phyloP scores from a whole-genome alignment of 179 eudicot species.

The Silene noctiflora region DNA sequence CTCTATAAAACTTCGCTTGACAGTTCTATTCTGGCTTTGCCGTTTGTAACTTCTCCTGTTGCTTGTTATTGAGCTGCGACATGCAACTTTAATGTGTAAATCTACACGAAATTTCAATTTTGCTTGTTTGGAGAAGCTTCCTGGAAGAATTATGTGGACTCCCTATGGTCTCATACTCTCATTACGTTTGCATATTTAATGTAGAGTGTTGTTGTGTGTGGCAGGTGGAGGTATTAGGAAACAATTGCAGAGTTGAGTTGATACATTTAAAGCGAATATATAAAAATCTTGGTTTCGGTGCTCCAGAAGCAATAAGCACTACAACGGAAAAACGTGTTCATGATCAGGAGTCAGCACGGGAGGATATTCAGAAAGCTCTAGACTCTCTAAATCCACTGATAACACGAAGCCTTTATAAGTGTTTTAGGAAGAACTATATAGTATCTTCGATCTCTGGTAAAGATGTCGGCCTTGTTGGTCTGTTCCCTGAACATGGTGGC shows the following conservation, averaged over 20 bases:
- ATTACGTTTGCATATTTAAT: not conserved
- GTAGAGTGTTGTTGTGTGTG: constrained; percentile 10
- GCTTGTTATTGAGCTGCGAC: too few species aligned
- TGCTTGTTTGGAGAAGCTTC: too few species aligned
- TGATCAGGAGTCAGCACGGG: constrained; percentile 27
- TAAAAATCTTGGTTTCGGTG: constrained; percentile 39
- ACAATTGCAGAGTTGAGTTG: constrained; percentile 57
- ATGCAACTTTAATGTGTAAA: too few species aligned
- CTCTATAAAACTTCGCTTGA: too few species aligned
- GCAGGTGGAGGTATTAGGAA: constrained; percentile 62
- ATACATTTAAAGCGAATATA: constrained; percentile 42
- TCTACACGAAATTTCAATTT: too few species aligned
- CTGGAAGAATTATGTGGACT: not conserved
- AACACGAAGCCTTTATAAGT: constrained; percentile 47
- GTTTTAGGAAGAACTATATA: constrained; percentile 44
- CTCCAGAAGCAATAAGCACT: constrained; percentile 18
- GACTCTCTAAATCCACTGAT: constrained; percentile 37
- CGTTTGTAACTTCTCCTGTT: too few species aligned
- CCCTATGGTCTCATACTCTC: not conserved
- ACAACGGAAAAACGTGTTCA: constrained; percentile 15
- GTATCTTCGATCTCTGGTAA: constrained; percentile 41
- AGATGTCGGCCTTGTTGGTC: constrained; percentile 30
- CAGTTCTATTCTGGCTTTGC: too few species aligned
- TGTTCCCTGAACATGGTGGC: constrained; percentile 40
- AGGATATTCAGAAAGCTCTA: constrained; percentile 35